phyloP scores from a whole-genome alignment of 768 basidiomycete species.

The Zangia roseola region DNA sequence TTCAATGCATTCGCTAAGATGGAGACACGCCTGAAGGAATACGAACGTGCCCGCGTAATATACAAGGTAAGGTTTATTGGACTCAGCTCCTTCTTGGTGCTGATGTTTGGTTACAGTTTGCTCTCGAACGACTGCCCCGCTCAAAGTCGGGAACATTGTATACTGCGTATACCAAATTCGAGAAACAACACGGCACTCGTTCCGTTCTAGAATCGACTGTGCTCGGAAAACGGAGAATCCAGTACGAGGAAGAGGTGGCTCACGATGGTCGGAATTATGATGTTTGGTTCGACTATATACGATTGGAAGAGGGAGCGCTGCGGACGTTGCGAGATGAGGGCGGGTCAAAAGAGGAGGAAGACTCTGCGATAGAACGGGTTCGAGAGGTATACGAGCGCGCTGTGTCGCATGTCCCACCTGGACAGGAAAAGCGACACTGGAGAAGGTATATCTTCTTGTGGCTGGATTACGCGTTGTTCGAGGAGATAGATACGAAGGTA shows the following conservation, averaged over 20 bases:
- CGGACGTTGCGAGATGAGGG: slow-evolving; percentile 75
- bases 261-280: slow-evolving; percentile 96
- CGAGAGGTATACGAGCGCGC: slow-evolving; percentile 95
- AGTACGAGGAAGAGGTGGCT: slow-evolving; percentile 94
- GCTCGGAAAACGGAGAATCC: slow-evolving; percentile 94
- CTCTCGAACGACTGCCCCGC: slow-evolving; percentile 87
- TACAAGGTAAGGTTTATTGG: slow-evolving; percentile 71
- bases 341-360: slow-evolving; percentile 65
- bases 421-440: slow-evolving; percentile 91
- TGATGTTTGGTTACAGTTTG: slow-evolving; percentile 59
- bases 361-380: slow-evolving; percentile 61
- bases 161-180: slow-evolving; percentile 93
- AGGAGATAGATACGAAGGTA: slow-evolving; percentile 94
- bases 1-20: slow-evolving; percentile 94
- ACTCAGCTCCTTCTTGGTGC: not conserved
- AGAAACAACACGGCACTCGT: slow-evolving; percentile 94
- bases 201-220: slow-evolving; percentile 90
- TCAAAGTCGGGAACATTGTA: slow-evolving; percentile 89
- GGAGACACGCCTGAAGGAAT: slow-evolving; percentile 96
- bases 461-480: slow-evolving; percentile 94
- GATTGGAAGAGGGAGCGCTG: slow-evolving; percentile 88
- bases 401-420: slow-evolving; percentile 93
- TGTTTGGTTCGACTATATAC: slow-evolving; percentile 95
- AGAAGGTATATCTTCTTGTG: slow-evolving; percentile 88
- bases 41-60: slow-evolving; percentile 93